Base-by-base conservation (phyloP, 257 asterid species). In the Nicotiana attenuata region DNA sequence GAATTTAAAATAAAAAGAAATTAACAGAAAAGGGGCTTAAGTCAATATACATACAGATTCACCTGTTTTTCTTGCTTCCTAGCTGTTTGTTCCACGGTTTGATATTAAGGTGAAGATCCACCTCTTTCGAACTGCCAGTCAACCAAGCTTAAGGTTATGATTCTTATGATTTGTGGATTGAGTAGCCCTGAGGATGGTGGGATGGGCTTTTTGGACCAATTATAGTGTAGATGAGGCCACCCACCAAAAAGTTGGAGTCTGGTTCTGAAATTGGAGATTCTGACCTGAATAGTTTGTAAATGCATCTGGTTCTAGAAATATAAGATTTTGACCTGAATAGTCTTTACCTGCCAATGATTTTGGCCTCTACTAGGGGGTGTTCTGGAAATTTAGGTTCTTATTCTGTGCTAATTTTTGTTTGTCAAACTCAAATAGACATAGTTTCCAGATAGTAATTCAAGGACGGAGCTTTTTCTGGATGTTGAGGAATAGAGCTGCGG, bases 71-170 rank as follows among this genome's bases (percentile, higher is more conserved):
- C 41, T 47, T 22, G 24, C 61, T 73, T 73, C 24, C 8, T 35
- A 14, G 79, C 61, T 73, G 20, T 47, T 24, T 3, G 26, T n/a
- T 47, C 41, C 38, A 5, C 24, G 41, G 50, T 73, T 47, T 47
- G 79, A 73, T 73, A 15, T 24, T 15, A 47, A 15, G 41, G 41
- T 73, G 61, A 47, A 13, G 79, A 47, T 24, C 61, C 60, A 73
- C 78, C 60, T 71, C 78, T 20, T 71, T 47, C 38, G 47, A 71
- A 22, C 60, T 71, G 56, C 78, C 78, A 22, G 14, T 71, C 59
- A 11, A 14, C 59, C 38, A 22, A 45, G 38, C 78, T 71, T 71
- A 52, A 52, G 16, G 57, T 52, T 52, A 45, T 45, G 35, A 52
- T 52, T 14, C 19, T 52, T 52, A 15, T 52, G 57, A 71, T 71